A percentile compares a stretch with the other conserved stretches of the same genome.
Conservation (phyloP, 768 basidiomycete genomes). For the Suillus clintonianus region DNA sequence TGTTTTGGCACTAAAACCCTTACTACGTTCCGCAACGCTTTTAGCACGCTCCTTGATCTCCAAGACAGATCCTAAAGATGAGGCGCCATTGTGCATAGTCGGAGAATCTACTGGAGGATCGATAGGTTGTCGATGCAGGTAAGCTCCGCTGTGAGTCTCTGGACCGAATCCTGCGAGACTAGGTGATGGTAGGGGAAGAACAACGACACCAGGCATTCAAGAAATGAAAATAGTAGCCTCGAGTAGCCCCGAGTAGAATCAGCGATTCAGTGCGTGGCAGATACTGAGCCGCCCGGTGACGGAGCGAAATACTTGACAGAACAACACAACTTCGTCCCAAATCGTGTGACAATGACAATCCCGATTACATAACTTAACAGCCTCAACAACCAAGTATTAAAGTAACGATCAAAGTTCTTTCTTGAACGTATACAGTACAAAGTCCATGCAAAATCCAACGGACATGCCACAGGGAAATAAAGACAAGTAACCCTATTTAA, state of each 20-base stretch:
- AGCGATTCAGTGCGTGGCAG: slow-evolving; percentile 3
- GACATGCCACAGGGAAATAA: background rate
- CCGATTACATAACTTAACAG: slow-evolving; percentile 1
- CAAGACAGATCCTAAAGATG: slow-evolving; percentile 32
- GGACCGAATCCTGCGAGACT: slow-evolving; percentile 30
- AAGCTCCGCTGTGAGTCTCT: slow-evolving; percentile 22
- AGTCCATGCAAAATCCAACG: background rate
- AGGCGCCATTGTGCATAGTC: slow-evolving; percentile 44
- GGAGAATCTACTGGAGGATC: slow-evolving; percentile 1
- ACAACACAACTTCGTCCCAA: background rate
- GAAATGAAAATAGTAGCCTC: slow-evolving; percentile 7
- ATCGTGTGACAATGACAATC: background rate
- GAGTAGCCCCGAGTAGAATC: background rate
- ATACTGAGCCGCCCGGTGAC: slow-evolving; percentile 1
- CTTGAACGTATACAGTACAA: background rate
- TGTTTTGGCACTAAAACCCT: slow-evolving; percentile 58
- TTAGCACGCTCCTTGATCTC: slow-evolving; percentile 52
- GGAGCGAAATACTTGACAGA: slow-evolving; percentile 11
- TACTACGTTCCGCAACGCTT: slow-evolving; percentile 50
- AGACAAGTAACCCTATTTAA: background rate
- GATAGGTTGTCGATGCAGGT: slow-evolving; percentile 13
- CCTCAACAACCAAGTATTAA: too few species aligned
- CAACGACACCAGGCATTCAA: slow-evolving; percentile 44
- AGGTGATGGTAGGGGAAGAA: slow-evolving; percentile 40
- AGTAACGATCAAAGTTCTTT: background rate